These are phyloP conservation scores for Pelargonium citronellum DNA, from an alignment of 441 rosid species.

Conservation along the genomic window DNA sequence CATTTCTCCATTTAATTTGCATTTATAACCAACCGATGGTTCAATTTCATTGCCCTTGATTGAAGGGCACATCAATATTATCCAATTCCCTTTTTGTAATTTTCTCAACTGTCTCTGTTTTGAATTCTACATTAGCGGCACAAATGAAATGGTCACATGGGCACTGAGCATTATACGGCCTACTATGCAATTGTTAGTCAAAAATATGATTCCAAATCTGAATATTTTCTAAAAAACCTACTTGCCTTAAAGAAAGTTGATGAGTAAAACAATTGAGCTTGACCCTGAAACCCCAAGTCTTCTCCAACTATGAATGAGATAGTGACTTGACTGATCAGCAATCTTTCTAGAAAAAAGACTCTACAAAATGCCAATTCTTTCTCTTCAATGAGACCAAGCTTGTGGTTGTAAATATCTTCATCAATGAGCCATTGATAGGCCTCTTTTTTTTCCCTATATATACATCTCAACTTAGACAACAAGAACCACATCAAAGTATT, in stretches of 20 bases:
- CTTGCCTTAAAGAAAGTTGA: background rate
- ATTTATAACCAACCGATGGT: background rate
- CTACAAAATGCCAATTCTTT: background rate
- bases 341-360: background rate
- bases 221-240: background rate
- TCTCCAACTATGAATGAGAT: background rate
- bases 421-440: too few relatives aligned
- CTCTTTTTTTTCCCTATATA: background rate
- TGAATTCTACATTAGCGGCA: background rate
- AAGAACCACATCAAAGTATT: too few relatives aligned
- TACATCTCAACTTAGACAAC: background rate
- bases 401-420: too few relatives aligned
- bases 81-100: background rate
- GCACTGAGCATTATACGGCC: background rate
- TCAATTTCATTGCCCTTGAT: background rate
- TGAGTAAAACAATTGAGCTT: background rate
- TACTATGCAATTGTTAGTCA: background rate
- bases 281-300: conserved; percentile 8
- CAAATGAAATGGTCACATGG: conserved; percentile 5
- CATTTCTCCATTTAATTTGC: background rate
- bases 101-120: conserved; percentile 1
- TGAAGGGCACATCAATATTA: background rate
- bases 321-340: background rate
- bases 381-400: background rate
- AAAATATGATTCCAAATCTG: background rate